These are phyloP conservation scores for Zoysia matrella DNA, from an alignment of 202 grass and related monocot genomes.

Conservation along the genomic window DNA sequence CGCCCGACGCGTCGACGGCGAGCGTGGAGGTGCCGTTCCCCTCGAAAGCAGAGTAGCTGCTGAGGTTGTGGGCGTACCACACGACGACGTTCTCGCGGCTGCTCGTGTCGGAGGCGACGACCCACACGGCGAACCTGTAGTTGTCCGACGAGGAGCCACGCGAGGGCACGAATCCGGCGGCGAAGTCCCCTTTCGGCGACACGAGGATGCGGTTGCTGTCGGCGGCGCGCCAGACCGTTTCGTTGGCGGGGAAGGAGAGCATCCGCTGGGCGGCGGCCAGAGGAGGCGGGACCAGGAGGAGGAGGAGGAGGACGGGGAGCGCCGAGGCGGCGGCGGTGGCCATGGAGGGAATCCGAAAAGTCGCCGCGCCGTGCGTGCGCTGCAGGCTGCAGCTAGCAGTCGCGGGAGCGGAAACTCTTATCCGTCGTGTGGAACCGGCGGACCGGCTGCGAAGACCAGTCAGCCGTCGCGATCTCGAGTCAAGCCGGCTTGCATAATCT, in stretches of 20 bases:
- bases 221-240: slow-evolving; percentile 41
- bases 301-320: neutral
- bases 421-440: neutral
- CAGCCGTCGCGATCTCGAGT: neutral
- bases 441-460: neutral
- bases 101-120: slow-evolving; percentile 33
- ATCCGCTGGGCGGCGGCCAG: slow-evolving; percentile 35
- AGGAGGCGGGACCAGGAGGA: slow-evolving; percentile 9
- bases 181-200: slow-evolving; percentile 42
- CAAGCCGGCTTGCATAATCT: too few species aligned
- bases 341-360: neutral
- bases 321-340: neutral
- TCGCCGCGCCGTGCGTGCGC: too few species aligned
- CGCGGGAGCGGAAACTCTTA: neutral
- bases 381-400: neutral
- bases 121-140: slow-evolving; percentile 74
- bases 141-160: neutral
- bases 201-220: slow-evolving; percentile 53
- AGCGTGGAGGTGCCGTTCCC: slow-evolving; percentile 36
- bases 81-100: slow-evolving; percentile 28
- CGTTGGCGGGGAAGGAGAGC: slow-evolving; percentile 35
- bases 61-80: slow-evolving; percentile 26
- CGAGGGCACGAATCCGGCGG: slow-evolving; percentile 60
- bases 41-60: neutral
- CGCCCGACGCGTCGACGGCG: slow-evolving; percentile 38